Conservation (phyloP, 2,329 filamentous ascomycete genomes). For the Aspergillus vadensis region DNA sequence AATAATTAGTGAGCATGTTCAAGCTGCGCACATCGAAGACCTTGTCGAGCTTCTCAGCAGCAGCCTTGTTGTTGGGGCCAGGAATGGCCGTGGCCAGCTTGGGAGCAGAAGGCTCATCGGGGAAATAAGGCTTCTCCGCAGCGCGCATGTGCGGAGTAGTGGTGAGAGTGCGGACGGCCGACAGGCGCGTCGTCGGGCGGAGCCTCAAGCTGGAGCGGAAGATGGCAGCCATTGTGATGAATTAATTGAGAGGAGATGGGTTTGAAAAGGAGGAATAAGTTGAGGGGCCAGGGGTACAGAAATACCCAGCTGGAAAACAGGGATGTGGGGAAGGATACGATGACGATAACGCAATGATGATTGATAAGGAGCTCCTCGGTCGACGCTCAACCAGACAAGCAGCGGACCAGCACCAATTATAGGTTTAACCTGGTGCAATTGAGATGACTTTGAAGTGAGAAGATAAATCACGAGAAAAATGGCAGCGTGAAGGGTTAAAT, state of each 20-base stretch:
- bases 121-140: conserved; percentile 55
- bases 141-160: conserved; percentile 39
- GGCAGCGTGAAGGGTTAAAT: conserved; percentile 12
- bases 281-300: neutral
- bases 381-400: neutral
- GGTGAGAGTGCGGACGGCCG: conserved; percentile 38
- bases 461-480: neutral
- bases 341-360: conserved; percentile 5
- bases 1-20: conserved; percentile 80
- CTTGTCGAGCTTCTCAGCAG: conserved; percentile 69
- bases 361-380: neutral
- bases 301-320: neutral
- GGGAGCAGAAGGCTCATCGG: conserved; percentile 61
- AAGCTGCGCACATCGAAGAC: conserved; percentile 85
- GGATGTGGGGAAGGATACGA: neutral
- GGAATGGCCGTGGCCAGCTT: conserved; percentile 65
- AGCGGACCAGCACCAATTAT: neutral
- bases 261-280: neutral
- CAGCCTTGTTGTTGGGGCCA: conserved; percentile 71
- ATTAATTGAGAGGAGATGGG: neutral
- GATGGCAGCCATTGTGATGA: conserved; percentile 38
- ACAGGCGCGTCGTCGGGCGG: conserved; percentile 36
- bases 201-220: conserved; percentile 40
- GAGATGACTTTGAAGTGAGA: neutral
- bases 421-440: neutral